These are phyloP conservation scores for Fusarium ambrosium DNA, from an alignment of 2,329 filamentous ascomycete species.

Conservation along the genomic window DNA sequence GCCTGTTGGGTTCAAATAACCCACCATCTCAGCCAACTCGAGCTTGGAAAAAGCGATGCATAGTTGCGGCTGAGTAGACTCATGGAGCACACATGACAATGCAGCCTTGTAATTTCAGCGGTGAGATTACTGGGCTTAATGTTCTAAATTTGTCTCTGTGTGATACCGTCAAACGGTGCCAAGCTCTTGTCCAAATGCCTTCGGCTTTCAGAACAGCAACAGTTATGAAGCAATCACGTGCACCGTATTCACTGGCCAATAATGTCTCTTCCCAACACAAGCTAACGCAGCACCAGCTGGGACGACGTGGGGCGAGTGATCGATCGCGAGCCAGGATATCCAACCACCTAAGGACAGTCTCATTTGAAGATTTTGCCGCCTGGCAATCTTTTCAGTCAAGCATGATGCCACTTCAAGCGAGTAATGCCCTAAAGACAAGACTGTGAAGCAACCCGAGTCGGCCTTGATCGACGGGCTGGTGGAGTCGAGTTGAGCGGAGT, in stretches of 20 bases:
- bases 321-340: not conserved
- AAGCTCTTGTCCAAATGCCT: not conserved
- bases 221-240: not conserved
- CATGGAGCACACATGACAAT: not conserved
- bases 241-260: not conserved
- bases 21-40: not conserved
- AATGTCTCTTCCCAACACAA: not conserved
- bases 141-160: not conserved
- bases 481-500: not conserved
- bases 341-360: not conserved
- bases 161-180: not conserved
- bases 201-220: not conserved
- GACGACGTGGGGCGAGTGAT: not conserved
- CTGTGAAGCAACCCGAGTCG: not conserved
- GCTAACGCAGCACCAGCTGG: not conserved
- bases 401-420: not conserved
- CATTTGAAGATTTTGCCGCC: not conserved
- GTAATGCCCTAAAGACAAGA: not conserved
- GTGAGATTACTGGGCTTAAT: not conserved
- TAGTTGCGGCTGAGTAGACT: not conserved
- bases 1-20: not conserved
- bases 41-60: not conserved
- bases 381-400: not conserved
- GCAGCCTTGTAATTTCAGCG: not conserved
- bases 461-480: not conserved